phyloP scores from a whole-genome alignment of 2,329 filamentous ascomycete species.

The Coleophoma crateriformis region DNA sequence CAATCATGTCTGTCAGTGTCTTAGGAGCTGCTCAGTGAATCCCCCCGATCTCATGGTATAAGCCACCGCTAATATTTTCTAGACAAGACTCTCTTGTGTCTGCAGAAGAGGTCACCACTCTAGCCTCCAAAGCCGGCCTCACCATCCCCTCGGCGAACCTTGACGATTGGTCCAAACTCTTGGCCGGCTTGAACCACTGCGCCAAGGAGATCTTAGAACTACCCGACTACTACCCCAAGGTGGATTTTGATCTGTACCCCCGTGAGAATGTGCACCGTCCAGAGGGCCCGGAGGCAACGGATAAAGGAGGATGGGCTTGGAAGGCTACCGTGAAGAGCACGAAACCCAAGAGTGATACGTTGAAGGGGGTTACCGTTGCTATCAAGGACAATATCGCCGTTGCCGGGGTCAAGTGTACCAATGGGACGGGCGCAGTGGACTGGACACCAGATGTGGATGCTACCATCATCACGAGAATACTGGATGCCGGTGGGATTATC shows the following conservation, averaged over 20 bases:
- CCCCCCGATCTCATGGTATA: not conserved
- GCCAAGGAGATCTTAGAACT: slow-evolving; percentile 14
- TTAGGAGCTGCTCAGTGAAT: not conserved
- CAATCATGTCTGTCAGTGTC: not conserved
- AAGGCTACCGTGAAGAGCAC: slow-evolving; percentile 38
- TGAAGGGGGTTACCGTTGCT: slow-evolving; percentile 14
- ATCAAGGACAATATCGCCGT: slow-evolving; percentile 20
- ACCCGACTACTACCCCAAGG: slow-evolving; percentile 13
- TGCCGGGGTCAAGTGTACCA: slow-evolving; percentile 16
- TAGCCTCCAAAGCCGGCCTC: slow-evolving; percentile 9
- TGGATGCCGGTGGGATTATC: slow-evolving; percentile 16
- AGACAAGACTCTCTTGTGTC: slow-evolving; percentile 16
- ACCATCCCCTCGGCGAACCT: slow-evolving; percentile 9
- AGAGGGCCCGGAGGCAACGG: slow-evolving; percentile 6
- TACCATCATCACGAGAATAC: slow-evolving; percentile 14
- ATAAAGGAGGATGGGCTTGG: slow-evolving; percentile 29
- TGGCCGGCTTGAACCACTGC: slow-evolving; percentile 16
- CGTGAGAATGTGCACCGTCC: slow-evolving; percentile 15
- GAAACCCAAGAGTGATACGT: slow-evolving; percentile 8
- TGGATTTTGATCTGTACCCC: slow-evolving; percentile 16
- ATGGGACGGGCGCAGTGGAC: slow-evolving; percentile 16
- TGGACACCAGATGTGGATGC: slow-evolving; percentile 18
- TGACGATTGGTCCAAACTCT: slow-evolving; percentile 12
- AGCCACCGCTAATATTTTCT: not conserved
- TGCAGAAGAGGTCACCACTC: slow-evolving; percentile 6